Evolutionary conservation across 169 alveolate genomes (phyloP).

Genomic region (Plasmodium vivax): DNA sequence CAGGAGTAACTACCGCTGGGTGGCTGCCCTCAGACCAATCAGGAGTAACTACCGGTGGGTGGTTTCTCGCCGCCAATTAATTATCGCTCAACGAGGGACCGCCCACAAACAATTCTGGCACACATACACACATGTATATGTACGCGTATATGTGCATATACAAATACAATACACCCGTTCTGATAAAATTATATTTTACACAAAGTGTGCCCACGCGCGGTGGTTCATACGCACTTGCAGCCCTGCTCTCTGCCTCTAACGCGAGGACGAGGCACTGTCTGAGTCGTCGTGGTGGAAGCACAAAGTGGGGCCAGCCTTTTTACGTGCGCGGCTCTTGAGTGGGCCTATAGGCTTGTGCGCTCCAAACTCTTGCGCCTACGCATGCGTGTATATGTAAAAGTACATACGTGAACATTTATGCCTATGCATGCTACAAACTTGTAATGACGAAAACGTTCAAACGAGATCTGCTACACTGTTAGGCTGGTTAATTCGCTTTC

Average conservation of each 20-base stretch:
- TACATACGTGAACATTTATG: neutral
- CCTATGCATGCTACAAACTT: neutral
- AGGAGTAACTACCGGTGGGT: neutral
- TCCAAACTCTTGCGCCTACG: neutral
- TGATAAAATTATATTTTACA: conserved; percentile 8
- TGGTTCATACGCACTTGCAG: neutral
- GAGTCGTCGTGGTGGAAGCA: neutral
- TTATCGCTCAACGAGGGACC: neutral
- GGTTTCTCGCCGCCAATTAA: neutral
- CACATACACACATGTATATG: neutral
- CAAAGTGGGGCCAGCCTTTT: neutral
- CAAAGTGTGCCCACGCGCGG: neutral
- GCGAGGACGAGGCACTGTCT: neutral
- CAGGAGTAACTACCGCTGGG: neutral
- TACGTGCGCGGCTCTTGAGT: neutral
- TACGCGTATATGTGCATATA: neutral
- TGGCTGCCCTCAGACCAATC: neutral
- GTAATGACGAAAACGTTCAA: neutral
- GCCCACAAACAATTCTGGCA: neutral
- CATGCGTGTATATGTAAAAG: neutral
- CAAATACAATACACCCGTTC: neutral
- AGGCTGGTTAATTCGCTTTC: neutral
- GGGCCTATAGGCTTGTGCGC: neutral
- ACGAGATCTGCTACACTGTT: neutral
- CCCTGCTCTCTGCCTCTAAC: neutral